Evolutionary conservation across 306 rosid genomes (phyloP).

Genomic region (Calophaca sinica): DNA sequence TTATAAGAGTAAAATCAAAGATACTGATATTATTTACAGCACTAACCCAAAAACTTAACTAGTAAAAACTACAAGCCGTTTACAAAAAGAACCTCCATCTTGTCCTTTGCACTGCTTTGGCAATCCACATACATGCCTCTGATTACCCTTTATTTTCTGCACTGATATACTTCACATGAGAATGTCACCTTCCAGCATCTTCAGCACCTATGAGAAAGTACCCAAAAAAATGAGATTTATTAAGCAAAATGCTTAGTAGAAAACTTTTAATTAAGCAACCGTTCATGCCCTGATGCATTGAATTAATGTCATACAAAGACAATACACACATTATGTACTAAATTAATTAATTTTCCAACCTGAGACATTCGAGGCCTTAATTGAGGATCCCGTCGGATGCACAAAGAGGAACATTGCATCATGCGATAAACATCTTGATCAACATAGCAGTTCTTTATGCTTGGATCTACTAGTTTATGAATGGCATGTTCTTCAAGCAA

Average conservation of each 20-base stretch:
- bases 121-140: conserved; percentile 14
- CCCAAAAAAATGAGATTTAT: conserved; percentile 5
- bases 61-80: conserved; percentile 28
- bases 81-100: conserved; percentile 7
- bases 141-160: conserved; percentile 20
- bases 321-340: background rate
- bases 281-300: too few species aligned
- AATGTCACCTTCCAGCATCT: conserved; percentile 87
- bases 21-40: conserved; percentile 30
- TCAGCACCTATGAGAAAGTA: conserved; percentile 67
- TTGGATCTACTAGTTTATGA: conserved; percentile 75
- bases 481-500: conserved; percentile 67
- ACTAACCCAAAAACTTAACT: background rate
- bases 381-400: conserved; percentile 74
- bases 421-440: conserved; percentile 71
- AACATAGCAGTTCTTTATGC: conserved; percentile 57
- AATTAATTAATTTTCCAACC: conserved; percentile 52
- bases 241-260: too few species aligned
- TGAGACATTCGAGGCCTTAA: conserved; percentile 94
- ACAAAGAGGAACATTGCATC: conserved; percentile 82
- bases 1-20: conserved; percentile 5
- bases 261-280: too few species aligned
- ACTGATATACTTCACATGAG: conserved; percentile 46
- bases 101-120: conserved; percentile 3
- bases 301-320: too few species aligned